Conservation (phyloP, 192 early-diverging fungal genomes). For the Glomus cerebriforme region DNA sequence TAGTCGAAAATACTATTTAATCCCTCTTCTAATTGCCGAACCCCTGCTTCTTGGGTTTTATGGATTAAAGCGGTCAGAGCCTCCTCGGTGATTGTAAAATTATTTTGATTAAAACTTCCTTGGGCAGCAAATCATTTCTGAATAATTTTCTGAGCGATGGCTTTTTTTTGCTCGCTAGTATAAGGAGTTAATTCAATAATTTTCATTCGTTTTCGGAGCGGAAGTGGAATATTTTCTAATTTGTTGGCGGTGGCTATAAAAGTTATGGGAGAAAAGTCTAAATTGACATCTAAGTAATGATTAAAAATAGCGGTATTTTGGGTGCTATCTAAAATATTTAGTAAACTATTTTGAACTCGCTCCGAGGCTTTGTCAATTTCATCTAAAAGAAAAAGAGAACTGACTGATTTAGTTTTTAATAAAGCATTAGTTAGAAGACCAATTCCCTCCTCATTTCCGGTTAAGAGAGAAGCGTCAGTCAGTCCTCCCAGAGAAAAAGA, state of each 20-base stretch:
- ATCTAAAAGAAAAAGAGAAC: neutral
- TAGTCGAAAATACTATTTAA: constrained; percentile 19
- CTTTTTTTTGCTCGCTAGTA: constrained; percentile 13
- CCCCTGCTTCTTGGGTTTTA: constrained; percentile 19
- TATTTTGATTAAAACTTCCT: constrained; percentile 7
- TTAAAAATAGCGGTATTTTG: neutral
- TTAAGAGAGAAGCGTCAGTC: neutral
- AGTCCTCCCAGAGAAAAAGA: neutral
- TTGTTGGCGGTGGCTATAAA: constrained; percentile 3
- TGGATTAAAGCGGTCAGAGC: neutral
- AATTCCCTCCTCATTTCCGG: neutral
- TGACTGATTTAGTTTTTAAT: neutral
- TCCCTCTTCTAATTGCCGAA: constrained; percentile 15
- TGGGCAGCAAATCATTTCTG: neutral
- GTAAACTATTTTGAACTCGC: constrained; percentile 1
- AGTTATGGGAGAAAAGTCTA: constrained; percentile 21
- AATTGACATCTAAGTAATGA: constrained; percentile 21
- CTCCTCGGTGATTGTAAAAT: neutral
- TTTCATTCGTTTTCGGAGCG: neutral
- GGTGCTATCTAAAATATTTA: neutral
- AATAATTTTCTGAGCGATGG: constrained; percentile 21
- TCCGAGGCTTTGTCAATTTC: constrained; percentile 10
- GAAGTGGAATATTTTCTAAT: neutral
- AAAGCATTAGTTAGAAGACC: neutral
- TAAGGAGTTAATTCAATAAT: neutral